A percentile compares a stretch with the other conserved stretches of the same genome.
Evolutionary conservation across 2,329 filamentous ascomycete species (phyloP).

Genomic region (Plenodomus tracheiphilus): DNA sequence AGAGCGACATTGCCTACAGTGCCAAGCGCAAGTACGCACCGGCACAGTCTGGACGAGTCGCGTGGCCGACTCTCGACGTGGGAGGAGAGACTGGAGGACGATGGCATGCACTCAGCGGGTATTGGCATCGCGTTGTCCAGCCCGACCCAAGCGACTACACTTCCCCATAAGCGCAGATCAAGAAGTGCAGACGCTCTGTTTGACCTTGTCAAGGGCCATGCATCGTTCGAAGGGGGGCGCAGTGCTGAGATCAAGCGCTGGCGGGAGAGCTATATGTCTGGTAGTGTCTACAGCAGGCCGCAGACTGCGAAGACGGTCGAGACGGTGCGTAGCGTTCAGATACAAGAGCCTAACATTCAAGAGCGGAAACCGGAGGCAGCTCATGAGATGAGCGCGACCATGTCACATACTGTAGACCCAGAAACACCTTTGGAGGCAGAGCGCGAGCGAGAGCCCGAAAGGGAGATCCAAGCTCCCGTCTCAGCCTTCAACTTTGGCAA

Average conservation of each 20-base stretch:
- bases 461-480: slow-evolving; percentile 20
- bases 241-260: slow-evolving; percentile 44
- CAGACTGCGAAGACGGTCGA: slow-evolving; percentile 39
- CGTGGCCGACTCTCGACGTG: slow-evolving; percentile 26
- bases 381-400: slow-evolving; percentile 28
- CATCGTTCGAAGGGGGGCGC: slow-evolving; percentile 29
- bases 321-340: slow-evolving; percentile 30
- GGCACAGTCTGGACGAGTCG: slow-evolving; percentile 32
- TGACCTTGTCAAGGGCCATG: slow-evolving; percentile 31
- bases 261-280: slow-evolving; percentile 39
- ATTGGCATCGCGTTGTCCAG: slow-evolving; percentile 44
- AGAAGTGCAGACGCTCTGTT: slow-evolving; percentile 44
- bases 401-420: slow-evolving; percentile 23
- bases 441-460: slow-evolving; percentile 2
- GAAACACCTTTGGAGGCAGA: slow-evolving; percentile 9
- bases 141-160: slow-evolving; percentile 21
- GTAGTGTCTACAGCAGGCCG: slow-evolving; percentile 40
- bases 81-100: slow-evolving; percentile 35
- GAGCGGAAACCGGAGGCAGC: slow-evolving; percentile 20
- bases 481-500: slow-evolving; percentile 44
- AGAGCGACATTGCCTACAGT: slow-evolving; percentile 43
- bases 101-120: slow-evolving; percentile 29
- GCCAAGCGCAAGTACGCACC: slow-evolving; percentile 26
- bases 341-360: slow-evolving; percentile 23
- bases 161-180: slow-evolving; percentile 38